A percentile compares a stretch with the other conserved stretches of the same genome.
Evolutionary conservation across 768 basidiomycete genomes (phyloP).

Genomic region (Boletus coccyginus): DNA sequence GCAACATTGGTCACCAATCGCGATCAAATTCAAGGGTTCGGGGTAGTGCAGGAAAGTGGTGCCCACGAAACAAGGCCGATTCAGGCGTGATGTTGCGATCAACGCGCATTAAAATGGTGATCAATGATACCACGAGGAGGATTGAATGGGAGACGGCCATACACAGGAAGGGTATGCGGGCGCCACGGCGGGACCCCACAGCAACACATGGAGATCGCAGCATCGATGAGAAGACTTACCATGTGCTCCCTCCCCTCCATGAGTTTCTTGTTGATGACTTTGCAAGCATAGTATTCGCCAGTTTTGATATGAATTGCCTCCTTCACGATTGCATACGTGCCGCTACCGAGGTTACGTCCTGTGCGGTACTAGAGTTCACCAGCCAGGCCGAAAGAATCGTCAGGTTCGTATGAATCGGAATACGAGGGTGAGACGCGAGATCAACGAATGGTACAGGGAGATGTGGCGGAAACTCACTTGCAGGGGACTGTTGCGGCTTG

Average conservation of each 20-base stretch:
- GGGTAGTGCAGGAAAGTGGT: conserved; percentile 4
- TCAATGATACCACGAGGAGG: conserved; percentile 1
- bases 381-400: not conserved
- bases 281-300: conserved; percentile 95
- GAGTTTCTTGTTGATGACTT: conserved; percentile 98
- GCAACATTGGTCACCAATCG: conserved; percentile 8
- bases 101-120: conserved; percentile 9
- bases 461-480: conserved; percentile 31
- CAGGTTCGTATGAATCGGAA: not conserved
- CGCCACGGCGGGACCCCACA: not conserved
- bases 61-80: not conserved
- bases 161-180: conserved; percentile 2
- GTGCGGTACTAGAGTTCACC: conserved; percentile 67
- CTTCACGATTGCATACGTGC: conserved; percentile 93
- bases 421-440: conserved; percentile 1
- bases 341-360: conserved; percentile 84
- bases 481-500: conserved; percentile 43
- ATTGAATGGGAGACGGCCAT: not conserved
- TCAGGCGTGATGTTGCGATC: conserved; percentile 13
- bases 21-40: conserved; percentile 11
- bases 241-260: conserved; percentile 98
- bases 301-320: conserved; percentile 95
- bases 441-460: not conserved
- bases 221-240: conserved; percentile 48
- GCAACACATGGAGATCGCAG: conserved; percentile 2